These are phyloP conservation scores for Fonsecaea multimorphosa DNA, from an alignment of 2,329 filamentous ascomycete genomes.

Conservation along the genomic window DNA sequence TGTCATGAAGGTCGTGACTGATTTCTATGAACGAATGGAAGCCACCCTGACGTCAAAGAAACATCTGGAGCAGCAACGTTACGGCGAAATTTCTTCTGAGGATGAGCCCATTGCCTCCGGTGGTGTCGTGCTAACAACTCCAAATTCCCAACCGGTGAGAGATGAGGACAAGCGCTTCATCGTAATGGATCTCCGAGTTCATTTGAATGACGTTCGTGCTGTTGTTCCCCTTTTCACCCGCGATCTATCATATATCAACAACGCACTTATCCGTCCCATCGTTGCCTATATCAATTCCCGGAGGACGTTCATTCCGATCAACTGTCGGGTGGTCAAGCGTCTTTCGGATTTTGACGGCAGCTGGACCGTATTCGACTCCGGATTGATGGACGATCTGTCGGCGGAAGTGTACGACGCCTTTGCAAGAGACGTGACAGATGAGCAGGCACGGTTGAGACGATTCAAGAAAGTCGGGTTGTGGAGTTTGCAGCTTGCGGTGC, in stretches of 20 bases:
- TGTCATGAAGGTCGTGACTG: slow-evolving; percentile 91
- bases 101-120: slow-evolving; percentile 30
- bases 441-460: slow-evolving; percentile 80
- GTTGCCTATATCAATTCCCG: slow-evolving; percentile 98
- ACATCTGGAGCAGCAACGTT: slow-evolving; percentile 27
- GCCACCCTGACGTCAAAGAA: slow-evolving; percentile 53
- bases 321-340: slow-evolving; percentile 90
- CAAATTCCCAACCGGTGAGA: slow-evolving; percentile 18
- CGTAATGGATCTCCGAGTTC: slow-evolving; percentile 92
- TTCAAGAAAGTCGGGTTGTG: slow-evolving; percentile 97
- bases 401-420: slow-evolving; percentile 94
- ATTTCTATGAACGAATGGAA: slow-evolving; percentile 95
- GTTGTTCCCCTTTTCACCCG: slow-evolving; percentile 90
- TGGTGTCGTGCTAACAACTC: slow-evolving; percentile 12
- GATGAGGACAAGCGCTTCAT: slow-evolving; percentile 76
- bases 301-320: slow-evolving; percentile 92
- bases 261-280: slow-evolving; percentile 91
- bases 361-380: slow-evolving; percentile 93
- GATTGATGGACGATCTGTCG: slow-evolving; percentile 89
- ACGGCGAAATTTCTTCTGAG: slow-evolving; percentile 3
- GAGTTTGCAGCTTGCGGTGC: slow-evolving; percentile 89
- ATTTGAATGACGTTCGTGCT: slow-evolving; percentile 92
- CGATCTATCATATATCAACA: slow-evolving; percentile 93
- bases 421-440: slow-evolving; percentile 85
- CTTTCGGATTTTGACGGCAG: slow-evolving; percentile 89